A percentile compares a stretch with the other conserved stretches of the same genome.
phyloP scores from a whole-genome alignment of 495 filamentous ascomycete species.

The Penicillium lagena region DNA sequence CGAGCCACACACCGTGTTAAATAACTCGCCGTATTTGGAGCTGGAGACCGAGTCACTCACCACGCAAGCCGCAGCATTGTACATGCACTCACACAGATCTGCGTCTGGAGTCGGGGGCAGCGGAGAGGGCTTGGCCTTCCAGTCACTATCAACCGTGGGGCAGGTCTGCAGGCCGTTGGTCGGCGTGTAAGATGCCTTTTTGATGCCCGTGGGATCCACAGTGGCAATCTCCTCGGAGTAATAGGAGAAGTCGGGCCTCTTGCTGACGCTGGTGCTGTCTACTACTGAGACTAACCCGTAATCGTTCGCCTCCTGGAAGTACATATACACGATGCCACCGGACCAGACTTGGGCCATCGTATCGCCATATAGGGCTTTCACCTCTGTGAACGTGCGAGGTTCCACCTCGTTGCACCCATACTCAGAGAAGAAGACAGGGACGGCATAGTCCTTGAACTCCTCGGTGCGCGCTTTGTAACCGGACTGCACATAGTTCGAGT shows the following conservation, averaged over 20 bases:
- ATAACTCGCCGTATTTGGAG: constrained; percentile 56
- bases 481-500: constrained; percentile 64
- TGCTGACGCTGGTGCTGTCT: constrained; percentile 50
- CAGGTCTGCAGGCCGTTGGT: constrained; percentile 71
- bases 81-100: constrained; percentile 78
- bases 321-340: constrained; percentile 97
- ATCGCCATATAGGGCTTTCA: constrained; percentile 69
- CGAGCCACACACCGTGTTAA: constrained; percentile 66
- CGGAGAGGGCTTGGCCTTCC: constrained; percentile 56
- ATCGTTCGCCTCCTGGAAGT: constrained; percentile 85
- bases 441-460: constrained; percentile 80
- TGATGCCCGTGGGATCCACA: constrained; percentile 58
- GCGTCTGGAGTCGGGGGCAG: constrained; percentile 78
- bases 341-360: constrained; percentile 84
- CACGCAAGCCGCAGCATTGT: constrained; percentile 61
- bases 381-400: constrained; percentile 79
- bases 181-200: constrained; percentile 63
- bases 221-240: constrained; percentile 65
- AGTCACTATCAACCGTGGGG: constrained; percentile 56
- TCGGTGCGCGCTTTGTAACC: constrained; percentile 73
- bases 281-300: constrained; percentile 77
- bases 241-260: constrained; percentile 65
- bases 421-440: constrained; percentile 95
- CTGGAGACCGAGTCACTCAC: constrained; percentile 42
- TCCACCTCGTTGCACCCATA: constrained; percentile 85